Evolutionary conservation across 2,329 filamentous ascomycete genomes (phyloP).

Genomic region (Cordyceps fumosorosea): DNA sequence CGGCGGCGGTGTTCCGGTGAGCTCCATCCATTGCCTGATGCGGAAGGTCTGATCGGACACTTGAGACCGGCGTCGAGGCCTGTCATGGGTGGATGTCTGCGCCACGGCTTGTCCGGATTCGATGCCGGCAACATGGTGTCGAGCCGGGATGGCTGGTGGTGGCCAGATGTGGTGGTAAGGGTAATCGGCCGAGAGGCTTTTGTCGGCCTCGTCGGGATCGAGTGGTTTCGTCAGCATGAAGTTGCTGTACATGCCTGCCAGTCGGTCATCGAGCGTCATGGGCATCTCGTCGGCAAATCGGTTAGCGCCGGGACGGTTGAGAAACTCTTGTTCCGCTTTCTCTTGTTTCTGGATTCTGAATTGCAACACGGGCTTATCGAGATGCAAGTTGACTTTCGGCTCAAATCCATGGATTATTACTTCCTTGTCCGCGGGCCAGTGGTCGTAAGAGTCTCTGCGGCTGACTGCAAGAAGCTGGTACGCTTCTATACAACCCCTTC

Average conservation of each 20-base stretch:
- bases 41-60: conserved; percentile 67
- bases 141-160: conserved; percentile 60
- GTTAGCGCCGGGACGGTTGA: conserved; percentile 22
- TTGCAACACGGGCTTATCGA: conserved; percentile 65
- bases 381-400: conserved; percentile 62
- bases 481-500: conserved; percentile 70
- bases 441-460: conserved; percentile 44
- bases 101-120: conserved; percentile 20
- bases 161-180: conserved; percentile 65
- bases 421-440: conserved; percentile 58
- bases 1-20: conserved; percentile 33
- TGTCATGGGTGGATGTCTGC: conserved; percentile 22
- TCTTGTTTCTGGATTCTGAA: conserved; percentile 32
- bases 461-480: conserved; percentile 67
- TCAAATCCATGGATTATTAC: conserved; percentile 68
- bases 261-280: conserved; percentile 42
- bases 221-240: conserved; percentile 59
- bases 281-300: conserved; percentile 45
- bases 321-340: conserved; percentile 18
- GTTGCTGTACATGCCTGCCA: conserved; percentile 53
- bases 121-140: conserved; percentile 41
- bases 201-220: conserved; percentile 27
- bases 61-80: conserved; percentile 47
- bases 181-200: conserved; percentile 25
- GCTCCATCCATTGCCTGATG: conserved; percentile 70